These are phyloP conservation scores for Globisporangium sylvaticum DNA, from an alignment of 352 stramenopile species.

Conservation along the genomic window DNA sequence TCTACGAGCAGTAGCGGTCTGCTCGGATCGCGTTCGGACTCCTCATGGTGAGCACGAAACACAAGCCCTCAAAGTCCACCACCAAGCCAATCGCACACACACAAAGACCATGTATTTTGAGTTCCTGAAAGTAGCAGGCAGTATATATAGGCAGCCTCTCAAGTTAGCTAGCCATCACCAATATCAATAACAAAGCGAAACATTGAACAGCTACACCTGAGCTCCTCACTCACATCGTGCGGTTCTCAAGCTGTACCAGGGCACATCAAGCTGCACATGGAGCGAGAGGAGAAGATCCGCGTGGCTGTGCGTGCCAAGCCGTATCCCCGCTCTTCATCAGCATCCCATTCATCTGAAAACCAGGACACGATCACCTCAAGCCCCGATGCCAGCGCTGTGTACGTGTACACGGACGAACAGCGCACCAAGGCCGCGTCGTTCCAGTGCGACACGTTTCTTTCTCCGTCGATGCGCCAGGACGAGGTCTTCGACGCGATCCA, in stretches of 20 bases:
- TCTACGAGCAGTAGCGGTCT: neutral
- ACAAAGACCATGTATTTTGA: neutral
- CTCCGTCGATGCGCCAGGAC: slow-evolving; percentile 32
- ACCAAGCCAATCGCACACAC: neutral
- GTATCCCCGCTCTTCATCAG: neutral
- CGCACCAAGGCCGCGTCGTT: slow-evolving; percentile 44
- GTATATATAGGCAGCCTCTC: neutral
- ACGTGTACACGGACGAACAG: slow-evolving; percentile 37
- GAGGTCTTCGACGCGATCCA: slow-evolving; percentile 53
- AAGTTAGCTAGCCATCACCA: too few species aligned
- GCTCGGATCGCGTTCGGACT: neutral
- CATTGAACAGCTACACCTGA: neutral
- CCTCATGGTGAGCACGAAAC: neutral
- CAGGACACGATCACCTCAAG: slow-evolving; percentile 32
- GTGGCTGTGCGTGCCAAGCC: slow-evolving; percentile 64
- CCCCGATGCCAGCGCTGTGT: slow-evolving; percentile 35
- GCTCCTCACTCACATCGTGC: neutral
- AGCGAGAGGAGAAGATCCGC: slow-evolving; percentile 63
- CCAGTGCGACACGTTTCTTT: slow-evolving; percentile 57
- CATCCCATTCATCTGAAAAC: neutral
- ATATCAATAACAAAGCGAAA: neutral
- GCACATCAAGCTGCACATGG: slow-evolving; percentile 20
- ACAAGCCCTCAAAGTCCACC: neutral
- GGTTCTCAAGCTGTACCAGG: neutral
- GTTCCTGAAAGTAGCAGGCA: neutral